Base-by-base conservation (phyloP, 2,329 filamentous ascomycete species). In the Chrysoporthe deuterocubensis region DNA sequence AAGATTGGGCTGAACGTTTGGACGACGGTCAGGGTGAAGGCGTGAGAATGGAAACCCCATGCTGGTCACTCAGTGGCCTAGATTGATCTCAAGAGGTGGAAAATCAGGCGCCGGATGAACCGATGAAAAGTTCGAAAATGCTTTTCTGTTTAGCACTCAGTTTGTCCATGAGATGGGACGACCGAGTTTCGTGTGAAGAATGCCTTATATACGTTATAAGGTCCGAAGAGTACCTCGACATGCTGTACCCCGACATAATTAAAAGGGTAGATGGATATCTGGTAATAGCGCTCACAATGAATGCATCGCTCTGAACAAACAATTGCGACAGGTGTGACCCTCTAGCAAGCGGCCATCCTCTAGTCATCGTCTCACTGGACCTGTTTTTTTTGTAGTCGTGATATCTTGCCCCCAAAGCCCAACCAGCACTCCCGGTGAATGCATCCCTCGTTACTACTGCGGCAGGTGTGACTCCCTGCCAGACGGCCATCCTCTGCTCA, bases 1-100 rank as follows among this genome's bases (percentile, higher is more conserved):
- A 87, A 87, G 74, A 80, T 87, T 66, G 85, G 85, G 3, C 69
- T 87, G 72, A 87, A 87, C 69, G 85, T 87, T 50, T 87, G 85
- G 85, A 86, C 83, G 16, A 65, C 57, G 43, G 62, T n/a, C 37
- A 72, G 43, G 3, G 70, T 72, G 16, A 82, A 67, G 67, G 73
- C 76, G 60, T 72, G 11, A 46, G 46, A 9, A 40, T 40, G 37
- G 9, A 40, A 9, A 1, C 37, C 6, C 6, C 37, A 6, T 9
- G 37, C 37, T 2, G 26, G 26, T 26, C 26, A 26, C 26, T 26
- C 26, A 26, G 26, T 26, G 26, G 26, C 26, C 26, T 26, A 26
- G 26, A 26, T 26, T 26, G 26, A 26, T 26, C 0, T 26, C 26
- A 26, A 26, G 26, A 26, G 26, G 26, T 26, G 26, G 26, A 26